Conservation (phyloP, 345 rosid genomes). For the Isatis tinctoria region DNA sequence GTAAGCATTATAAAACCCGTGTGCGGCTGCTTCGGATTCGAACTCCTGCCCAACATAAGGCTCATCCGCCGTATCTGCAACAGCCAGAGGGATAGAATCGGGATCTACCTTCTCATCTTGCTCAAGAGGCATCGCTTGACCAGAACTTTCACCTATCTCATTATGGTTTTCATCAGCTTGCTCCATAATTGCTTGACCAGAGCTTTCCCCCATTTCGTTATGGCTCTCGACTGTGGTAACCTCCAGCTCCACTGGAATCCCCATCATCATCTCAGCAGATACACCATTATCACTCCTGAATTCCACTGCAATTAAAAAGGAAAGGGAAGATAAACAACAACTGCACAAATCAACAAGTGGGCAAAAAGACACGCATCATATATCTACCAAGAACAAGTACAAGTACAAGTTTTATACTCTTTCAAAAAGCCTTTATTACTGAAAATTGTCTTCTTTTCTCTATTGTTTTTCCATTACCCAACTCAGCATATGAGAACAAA, state of each 20-base stretch:
- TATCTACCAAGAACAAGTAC: background rate
- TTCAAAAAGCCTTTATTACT: background rate
- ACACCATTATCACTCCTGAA: constrained; percentile 53
- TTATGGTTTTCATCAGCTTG: constrained; percentile 33
- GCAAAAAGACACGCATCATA: background rate
- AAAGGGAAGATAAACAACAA: background rate
- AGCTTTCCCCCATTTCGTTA: constrained; percentile 44
- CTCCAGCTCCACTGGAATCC: constrained; percentile 32
- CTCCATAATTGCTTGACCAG: constrained; percentile 50
- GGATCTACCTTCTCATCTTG: constrained; percentile 51
- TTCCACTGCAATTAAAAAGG: constrained; percentile 65
- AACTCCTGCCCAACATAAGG: constrained; percentile 87
- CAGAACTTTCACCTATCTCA: constrained; percentile 46
- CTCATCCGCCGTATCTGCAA: constrained; percentile 49
- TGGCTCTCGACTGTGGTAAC: constrained; percentile 20
- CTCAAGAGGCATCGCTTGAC: constrained; percentile 38
- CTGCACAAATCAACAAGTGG: background rate
- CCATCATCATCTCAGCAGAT: constrained; percentile 43
- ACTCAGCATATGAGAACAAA: background rate
- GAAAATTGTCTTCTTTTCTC: background rate
- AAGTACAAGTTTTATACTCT: background rate
- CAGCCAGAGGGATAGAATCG: constrained; percentile 36
- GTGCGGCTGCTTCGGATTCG: constrained; percentile 92
- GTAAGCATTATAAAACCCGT: constrained; percentile 84
- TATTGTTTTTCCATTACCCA: background rate